A percentile compares a stretch with the other conserved stretches of the same genome.
Conservation (phyloP, 495 filamentous ascomycete species). For the Talaromyces wortmannii region DNA sequence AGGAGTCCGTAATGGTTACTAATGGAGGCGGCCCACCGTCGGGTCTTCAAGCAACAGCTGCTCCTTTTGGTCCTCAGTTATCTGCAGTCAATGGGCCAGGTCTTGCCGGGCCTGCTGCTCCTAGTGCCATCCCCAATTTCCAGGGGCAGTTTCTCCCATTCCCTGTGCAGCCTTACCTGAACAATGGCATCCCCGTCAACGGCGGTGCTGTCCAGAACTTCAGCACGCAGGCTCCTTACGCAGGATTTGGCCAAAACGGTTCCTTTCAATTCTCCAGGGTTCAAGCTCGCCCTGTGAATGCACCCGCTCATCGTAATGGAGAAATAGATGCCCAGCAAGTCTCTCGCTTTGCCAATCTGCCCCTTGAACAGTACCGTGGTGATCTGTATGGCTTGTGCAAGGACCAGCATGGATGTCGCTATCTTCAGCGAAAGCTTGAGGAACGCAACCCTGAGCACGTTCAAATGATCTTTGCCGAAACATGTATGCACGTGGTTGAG, state of each 20-base stretch:
- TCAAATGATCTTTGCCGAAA: slow-evolving; percentile 88
- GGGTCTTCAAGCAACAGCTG: slow-evolving; percentile 69
- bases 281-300: slow-evolving; percentile 13
- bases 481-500: slow-evolving; percentile 84
- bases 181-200: slow-evolving; percentile 16
- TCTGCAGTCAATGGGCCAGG: slow-evolving; percentile 13
- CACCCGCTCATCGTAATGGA: slow-evolving; percentile 19
- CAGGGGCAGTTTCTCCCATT: slow-evolving; percentile 25
- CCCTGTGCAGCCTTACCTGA: slow-evolving; percentile 25
- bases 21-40: slow-evolving; percentile 50
- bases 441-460: slow-evolving; percentile 76
- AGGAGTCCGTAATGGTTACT: slow-evolving; percentile 26
- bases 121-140: slow-evolving; percentile 16
- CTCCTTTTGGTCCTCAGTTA: slow-evolving; percentile 55
- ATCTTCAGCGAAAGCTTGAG: slow-evolving; percentile 94
- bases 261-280: slow-evolving; percentile 29
- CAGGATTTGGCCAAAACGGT: slow-evolving; percentile 19
- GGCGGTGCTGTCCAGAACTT: slow-evolving; percentile 19
- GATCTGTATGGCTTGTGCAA: slow-evolving; percentile 86
- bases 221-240: slow-evolving; percentile 15
- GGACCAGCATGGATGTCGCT: slow-evolving; percentile 95
- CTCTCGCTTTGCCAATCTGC: slow-evolving; percentile 65
- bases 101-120: slow-evolving; percentile 11
- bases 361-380: slow-evolving; percentile 70
- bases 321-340: slow-evolving; percentile 30